Evolutionary conservation across 2,329 filamentous ascomycete species (phyloP).

Genomic region (Hypomyces perniciosus): DNA sequence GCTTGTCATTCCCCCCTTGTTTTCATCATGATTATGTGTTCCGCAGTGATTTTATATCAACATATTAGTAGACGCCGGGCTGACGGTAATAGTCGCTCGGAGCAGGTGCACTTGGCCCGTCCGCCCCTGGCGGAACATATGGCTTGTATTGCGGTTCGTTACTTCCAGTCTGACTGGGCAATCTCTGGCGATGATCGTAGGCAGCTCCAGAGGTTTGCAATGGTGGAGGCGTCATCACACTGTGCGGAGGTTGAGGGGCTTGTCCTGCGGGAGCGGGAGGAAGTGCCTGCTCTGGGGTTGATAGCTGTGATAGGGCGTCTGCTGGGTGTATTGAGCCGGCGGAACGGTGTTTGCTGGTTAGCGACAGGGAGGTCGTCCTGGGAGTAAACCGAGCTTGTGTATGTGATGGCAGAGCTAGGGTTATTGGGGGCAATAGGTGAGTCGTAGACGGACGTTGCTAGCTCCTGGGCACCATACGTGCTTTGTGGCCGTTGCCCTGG

Average conservation of each 20-base stretch:
- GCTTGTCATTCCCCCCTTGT: background rate
- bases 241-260: constrained; percentile 23
- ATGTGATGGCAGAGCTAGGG: constrained; percentile 37
- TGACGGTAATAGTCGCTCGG: constrained; percentile 54
- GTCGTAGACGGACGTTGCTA: constrained; percentile 72
- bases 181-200: constrained; percentile 44
- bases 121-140: constrained; percentile 44
- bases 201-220: constrained; percentile 39
- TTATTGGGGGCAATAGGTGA: constrained; percentile 58
- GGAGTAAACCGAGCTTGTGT: constrained; percentile 42
- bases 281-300: constrained; percentile 26
- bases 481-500: constrained; percentile 54
- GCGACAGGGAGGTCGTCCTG: constrained; percentile 37
- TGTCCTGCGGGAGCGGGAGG: constrained; percentile 37
- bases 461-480: constrained; percentile 68
- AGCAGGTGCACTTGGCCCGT: constrained; percentile 42
- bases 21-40: background rate
- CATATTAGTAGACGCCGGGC: constrained; percentile 27
- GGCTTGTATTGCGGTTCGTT: constrained; percentile 50
- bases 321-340: constrained; percentile 24
- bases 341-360: constrained; percentile 24
- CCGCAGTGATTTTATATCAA: background rate
- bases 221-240: constrained; percentile 35
- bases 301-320: constrained; percentile 39
- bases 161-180: constrained; percentile 39